Evolutionary conservation across 2,329 filamentous ascomycete species (phyloP).

Genomic region (Aspergillus thermomutatus): DNA sequence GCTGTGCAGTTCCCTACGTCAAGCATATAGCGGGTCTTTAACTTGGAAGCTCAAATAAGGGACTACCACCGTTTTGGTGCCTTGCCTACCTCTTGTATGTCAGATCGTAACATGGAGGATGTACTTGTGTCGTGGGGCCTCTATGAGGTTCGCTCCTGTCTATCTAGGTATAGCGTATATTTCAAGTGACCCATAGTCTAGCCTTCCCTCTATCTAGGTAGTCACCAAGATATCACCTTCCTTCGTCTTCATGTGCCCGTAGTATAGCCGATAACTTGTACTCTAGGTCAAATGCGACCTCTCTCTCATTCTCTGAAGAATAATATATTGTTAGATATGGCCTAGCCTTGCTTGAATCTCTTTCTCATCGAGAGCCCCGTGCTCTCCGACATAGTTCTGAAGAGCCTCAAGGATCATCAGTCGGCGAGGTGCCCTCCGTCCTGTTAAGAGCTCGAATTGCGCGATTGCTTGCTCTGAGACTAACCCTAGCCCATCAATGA

Average conservation of each 20-base stretch:
- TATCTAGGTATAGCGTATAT: too few relatives aligned
- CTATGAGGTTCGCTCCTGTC: too few relatives aligned
- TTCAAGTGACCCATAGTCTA: too few relatives aligned
- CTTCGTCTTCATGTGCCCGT: too few relatives aligned
- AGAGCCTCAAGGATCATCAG: conserved; percentile 67
- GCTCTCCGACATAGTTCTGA: conserved; percentile 34
- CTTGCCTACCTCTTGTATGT: neutral
- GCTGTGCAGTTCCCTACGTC: neutral
- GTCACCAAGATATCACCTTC: too few relatives aligned
- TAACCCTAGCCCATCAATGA: conserved; percentile 72
- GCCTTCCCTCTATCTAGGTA: too few relatives aligned
- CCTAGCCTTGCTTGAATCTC: conserved; percentile 36
- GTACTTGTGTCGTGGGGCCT: too few relatives aligned
- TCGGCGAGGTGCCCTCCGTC: conserved; percentile 65
- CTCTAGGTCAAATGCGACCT: neutral
- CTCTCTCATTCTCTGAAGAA: neutral
- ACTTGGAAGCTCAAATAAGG: neutral
- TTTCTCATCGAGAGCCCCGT: conserved; percentile 35
- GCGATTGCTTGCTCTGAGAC: conserved; percentile 76
- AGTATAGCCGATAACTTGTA: too few relatives aligned
- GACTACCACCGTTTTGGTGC: neutral
- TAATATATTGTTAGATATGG: conserved; percentile 13
- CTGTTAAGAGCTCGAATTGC: conserved; percentile 78
- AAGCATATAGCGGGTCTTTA: neutral
- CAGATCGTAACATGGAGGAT: neutral